A percentile compares a stretch with the other conserved stretches of the same genome.
Evolutionary conservation across 768 basidiomycete genomes (phyloP).

Genomic region (Lentinula aciculospora): DNA sequence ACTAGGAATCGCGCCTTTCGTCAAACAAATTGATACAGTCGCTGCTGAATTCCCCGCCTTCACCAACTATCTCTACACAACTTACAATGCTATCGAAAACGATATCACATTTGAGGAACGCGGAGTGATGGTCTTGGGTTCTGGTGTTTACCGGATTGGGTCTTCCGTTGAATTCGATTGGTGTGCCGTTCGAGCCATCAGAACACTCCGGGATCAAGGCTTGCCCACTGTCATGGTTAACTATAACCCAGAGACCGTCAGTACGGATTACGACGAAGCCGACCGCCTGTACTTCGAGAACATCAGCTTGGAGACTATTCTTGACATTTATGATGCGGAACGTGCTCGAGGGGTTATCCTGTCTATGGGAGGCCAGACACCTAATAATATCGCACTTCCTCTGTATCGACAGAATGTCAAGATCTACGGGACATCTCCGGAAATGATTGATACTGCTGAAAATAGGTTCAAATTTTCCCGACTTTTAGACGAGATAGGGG

Average conservation of each 20-base stretch:
- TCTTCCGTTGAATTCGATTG: conserved; percentile 99
- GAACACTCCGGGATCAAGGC: conserved; percentile 93
- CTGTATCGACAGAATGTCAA: conserved; percentile 97
- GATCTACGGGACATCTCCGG: conserved; percentile 97
- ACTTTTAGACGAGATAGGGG: conserved; percentile 94
- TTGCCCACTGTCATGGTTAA: conserved; percentile 98
- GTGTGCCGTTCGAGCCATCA: conserved; percentile 97
- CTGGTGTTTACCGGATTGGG: conserved; percentile 97
- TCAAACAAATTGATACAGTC: conserved; percentile 99
- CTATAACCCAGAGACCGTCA: conserved; percentile 99
- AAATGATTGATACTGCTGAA: conserved; percentile 99
- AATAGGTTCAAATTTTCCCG: conserved; percentile 99
- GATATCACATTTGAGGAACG: conserved; percentile 86
- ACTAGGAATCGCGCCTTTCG: conserved; percentile 75
- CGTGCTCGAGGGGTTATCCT: conserved; percentile 87
- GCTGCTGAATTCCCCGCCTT: conserved; percentile 98
- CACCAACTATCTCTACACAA: conserved; percentile 98
- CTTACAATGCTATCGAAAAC: conserved; percentile 95
- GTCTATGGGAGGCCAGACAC: conserved; percentile 98
- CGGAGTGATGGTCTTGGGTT: conserved; percentile 96
- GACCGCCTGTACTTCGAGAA: conserved; percentile 99
- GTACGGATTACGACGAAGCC: conserved; percentile 98
- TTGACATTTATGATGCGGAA: conserved; percentile 95
- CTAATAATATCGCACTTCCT: conserved; percentile 96
- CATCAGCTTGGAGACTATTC: conserved; percentile 91